Percentiles rank a stretch among this genome's conserved stretches.
Conservation (phyloP, 192 early-diverging fungal genomes). For the Helicostylum pulchrum region DNA sequence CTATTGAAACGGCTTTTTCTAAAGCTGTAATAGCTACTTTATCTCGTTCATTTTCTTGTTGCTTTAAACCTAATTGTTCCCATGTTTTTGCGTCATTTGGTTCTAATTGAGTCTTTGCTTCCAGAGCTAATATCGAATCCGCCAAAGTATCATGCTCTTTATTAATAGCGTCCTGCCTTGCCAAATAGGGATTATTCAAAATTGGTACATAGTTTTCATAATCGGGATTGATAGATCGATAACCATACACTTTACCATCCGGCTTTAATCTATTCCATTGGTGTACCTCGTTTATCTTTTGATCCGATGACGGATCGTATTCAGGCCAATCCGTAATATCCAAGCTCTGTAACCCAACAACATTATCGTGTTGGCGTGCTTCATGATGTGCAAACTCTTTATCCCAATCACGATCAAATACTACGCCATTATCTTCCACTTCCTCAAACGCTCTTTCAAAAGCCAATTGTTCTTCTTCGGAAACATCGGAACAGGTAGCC, state of each 20-base stretch:
- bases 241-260: conserved; percentile 39
- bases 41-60: conserved; percentile 98
- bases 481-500: conserved; percentile 5
- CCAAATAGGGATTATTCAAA: conserved; percentile 68
- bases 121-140: conserved; percentile 88
- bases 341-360: conserved; percentile 33
- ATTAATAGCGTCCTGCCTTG: conserved; percentile 46
- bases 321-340: no score
- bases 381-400: conserved; percentile 15
- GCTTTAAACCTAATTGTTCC: conserved; percentile 82
- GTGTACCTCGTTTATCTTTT: conserved; percentile 39
- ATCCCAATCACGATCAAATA: conserved; percentile 2
- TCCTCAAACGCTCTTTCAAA: conserved; percentile 12
- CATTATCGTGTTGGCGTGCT: background rate
- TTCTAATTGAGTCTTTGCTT: conserved; percentile 80
- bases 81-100: conserved; percentile 78
- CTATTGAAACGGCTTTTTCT: conserved; percentile 67
- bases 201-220: conserved; percentile 76
- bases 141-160: conserved; percentile 61
- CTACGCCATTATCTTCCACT: background rate
- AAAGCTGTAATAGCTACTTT: conserved; percentile 86
- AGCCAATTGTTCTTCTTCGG: conserved; percentile 16
- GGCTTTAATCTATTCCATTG: conserved; percentile 54
- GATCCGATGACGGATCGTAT: no score
- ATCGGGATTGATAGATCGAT: conserved; percentile 52